Evolutionary conservation across 495 filamentous ascomycete species (phyloP).

Genomic region (Staphylotrichum tortipilum): DNA sequence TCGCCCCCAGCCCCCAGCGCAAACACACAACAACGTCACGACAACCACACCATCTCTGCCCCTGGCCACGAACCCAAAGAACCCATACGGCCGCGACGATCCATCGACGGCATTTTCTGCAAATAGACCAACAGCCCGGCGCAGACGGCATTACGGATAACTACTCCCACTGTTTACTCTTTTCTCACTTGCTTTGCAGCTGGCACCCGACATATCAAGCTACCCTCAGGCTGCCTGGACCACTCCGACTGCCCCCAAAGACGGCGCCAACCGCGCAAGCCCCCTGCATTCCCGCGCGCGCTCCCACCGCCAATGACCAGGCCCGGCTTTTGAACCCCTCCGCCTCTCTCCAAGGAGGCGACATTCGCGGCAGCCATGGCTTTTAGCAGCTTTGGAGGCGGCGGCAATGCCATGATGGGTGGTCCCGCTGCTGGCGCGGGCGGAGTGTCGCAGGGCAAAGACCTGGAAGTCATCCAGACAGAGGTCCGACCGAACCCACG

Average conservation of each 20-base stretch:
- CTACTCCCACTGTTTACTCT: not conserved
- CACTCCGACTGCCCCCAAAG: no score
- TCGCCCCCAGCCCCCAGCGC: not conserved
- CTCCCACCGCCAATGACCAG: constrained; percentile 10
- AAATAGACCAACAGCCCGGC: not conserved
- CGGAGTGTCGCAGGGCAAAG: constrained; percentile 42
- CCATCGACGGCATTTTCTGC: no score
- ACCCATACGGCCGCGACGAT: no score
- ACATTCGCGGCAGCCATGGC: constrained; percentile 48
- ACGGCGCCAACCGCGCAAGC: no score
- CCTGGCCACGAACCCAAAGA: no score
- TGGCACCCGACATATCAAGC: not conserved
- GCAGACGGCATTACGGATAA: not conserved
- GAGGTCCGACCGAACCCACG: constrained; percentile 14
- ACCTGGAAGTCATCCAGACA: constrained; percentile 53
- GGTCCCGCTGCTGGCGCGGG: constrained; percentile 25
- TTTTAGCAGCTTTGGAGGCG: constrained; percentile 49
- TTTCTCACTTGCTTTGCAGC: no score
- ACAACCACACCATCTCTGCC: no score
- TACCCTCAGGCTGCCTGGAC: no score
- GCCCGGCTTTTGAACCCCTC: constrained; percentile 16
- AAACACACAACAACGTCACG: not conserved
- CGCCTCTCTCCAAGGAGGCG: constrained; percentile 20
- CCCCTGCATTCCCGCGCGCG: not conserved
- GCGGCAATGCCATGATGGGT: constrained; percentile 20